phyloP scores from a whole-genome alignment of 2,329 filamentous ascomycete genomes.

The Colletotrichum tofieldiae region DNA sequence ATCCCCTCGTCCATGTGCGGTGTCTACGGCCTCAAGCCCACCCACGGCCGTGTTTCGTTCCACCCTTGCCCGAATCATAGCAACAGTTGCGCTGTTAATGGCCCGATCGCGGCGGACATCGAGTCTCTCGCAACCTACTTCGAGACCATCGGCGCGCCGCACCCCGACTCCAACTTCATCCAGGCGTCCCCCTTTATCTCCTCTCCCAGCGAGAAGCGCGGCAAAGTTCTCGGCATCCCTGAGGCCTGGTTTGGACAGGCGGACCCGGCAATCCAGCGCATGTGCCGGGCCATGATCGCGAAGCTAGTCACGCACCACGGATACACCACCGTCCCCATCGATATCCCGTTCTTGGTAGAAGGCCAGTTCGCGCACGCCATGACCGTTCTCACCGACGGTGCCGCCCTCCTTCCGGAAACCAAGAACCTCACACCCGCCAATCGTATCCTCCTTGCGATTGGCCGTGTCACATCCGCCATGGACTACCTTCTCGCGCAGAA shows the following conservation, averaged over 20 bases:
- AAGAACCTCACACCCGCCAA: conserved; percentile 72
- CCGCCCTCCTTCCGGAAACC: conserved; percentile 63
- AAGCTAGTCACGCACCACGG: conserved; percentile 67
- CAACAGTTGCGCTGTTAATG: conserved; percentile 75
- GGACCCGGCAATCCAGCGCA: conserved; percentile 58
- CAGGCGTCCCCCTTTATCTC: conserved; percentile 48
- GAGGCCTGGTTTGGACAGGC: conserved; percentile 73
- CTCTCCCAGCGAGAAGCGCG: conserved; percentile 45
- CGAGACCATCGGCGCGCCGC: conserved; percentile 75
- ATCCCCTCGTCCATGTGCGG: conserved; percentile 82
- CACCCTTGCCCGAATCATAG: conserved; percentile 72
- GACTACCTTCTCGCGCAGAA: conserved; percentile 81
- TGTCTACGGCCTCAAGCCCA: conserved; percentile 81
- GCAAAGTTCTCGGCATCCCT: conserved; percentile 74
- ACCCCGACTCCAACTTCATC: conserved; percentile 72
- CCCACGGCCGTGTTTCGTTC: conserved; percentile 76
- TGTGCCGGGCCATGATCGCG: conserved; percentile 62
- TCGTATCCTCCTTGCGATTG: conserved; percentile 77
- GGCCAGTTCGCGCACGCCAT: conserved; percentile 82
- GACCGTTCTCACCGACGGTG: conserved; percentile 78
- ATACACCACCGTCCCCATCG: conserved; percentile 70
- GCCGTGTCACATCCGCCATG: conserved; percentile 72
- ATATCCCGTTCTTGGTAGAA: conserved; percentile 71
- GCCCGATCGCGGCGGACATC: conserved; percentile 78
- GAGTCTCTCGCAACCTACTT: conserved; percentile 77